Evolutionary conservation across 768 basidiomycete genomes (phyloP).

Genomic region (Calocybe cyanea): DNA sequence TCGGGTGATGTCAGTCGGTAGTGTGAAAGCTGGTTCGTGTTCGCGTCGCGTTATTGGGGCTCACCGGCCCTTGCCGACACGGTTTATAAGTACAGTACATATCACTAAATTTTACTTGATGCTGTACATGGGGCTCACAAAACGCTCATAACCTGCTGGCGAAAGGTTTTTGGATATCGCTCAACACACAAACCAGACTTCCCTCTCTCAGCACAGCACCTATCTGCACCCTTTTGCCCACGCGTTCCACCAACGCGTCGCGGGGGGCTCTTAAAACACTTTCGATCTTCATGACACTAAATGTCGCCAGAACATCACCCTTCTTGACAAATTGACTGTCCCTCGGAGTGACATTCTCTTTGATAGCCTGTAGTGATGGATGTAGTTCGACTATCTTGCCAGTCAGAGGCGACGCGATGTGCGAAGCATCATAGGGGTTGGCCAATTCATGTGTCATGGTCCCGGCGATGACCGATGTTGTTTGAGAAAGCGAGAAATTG

Average conservation of each 20-base stretch:
- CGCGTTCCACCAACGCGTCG: slow-evolving; percentile 26
- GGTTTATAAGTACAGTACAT: too few relatives aligned
- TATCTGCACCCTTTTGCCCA: slow-evolving; percentile 28
- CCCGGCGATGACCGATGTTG: slow-evolving; percentile 24
- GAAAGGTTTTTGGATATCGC: background rate
- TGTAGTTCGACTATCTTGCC: slow-evolving; percentile 36
- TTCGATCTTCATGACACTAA: slow-evolving; percentile 43
- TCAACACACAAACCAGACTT: slow-evolving; percentile 27
- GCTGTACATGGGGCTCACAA: too few relatives aligned
- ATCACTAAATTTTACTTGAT: too few relatives aligned
- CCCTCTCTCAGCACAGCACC: slow-evolving; percentile 33
- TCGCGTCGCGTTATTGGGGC: too few relatives aligned
- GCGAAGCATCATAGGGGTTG: slow-evolving; percentile 26
- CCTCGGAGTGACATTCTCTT: background rate
- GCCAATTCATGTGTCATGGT: slow-evolving; percentile 29
- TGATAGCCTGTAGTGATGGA: slow-evolving; percentile 16
- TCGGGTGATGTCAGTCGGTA: too few relatives aligned
- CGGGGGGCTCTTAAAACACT: slow-evolving; percentile 25
- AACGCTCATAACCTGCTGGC: too few relatives aligned
- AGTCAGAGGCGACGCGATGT: slow-evolving; percentile 30
- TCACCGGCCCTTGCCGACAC: too few relatives aligned
- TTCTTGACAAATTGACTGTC: slow-evolving; percentile 20
- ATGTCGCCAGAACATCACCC: slow-evolving; percentile 29
- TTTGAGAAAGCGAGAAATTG: slow-evolving; percentile 29
- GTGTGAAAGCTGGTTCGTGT: too few relatives aligned